These are phyloP conservation scores for Aspergillus udagawae DNA, from an alignment of 2,329 filamentous ascomycete genomes.

Conservation along the genomic window DNA sequence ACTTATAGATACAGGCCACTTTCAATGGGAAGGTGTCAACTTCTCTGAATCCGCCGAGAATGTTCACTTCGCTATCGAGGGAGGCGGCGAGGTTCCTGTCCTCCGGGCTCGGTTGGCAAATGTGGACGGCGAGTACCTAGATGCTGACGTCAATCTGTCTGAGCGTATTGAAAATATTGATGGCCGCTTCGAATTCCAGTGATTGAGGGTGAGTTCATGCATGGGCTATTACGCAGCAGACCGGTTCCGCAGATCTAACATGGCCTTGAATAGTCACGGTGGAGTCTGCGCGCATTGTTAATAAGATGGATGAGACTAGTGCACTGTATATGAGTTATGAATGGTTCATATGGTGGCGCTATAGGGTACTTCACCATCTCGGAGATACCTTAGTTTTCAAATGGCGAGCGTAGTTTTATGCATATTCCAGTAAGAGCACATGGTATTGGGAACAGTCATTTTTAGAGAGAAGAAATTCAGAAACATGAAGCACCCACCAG, in stretches of 20 bases:
- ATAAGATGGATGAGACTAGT: neutral
- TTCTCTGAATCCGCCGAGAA: conserved; percentile 11
- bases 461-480: neutral
- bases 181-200: conserved; percentile 1
- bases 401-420: neutral
- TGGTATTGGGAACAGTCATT: neutral
- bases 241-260: neutral
- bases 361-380: neutral
- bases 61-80: conserved; percentile 13
- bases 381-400: neutral
- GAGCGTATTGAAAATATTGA: conserved; percentile 11
- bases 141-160: conserved; percentile 13
- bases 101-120: conserved; percentile 11
- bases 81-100: conserved; percentile 13
- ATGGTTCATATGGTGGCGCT: neutral
- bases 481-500: neutral
- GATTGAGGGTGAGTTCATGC: neutral
- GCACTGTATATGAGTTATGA: neutral
- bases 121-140: neutral
- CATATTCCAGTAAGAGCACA: no score
- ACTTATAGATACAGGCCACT: conserved; percentile 8
- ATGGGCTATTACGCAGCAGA: neutral
- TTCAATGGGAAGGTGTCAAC: conserved; percentile 13
- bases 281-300: neutral
- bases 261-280: neutral